Base-by-base conservation (phyloP, 495 filamentous ascomycete species). In the Astrocystis sublimbata region DNA sequence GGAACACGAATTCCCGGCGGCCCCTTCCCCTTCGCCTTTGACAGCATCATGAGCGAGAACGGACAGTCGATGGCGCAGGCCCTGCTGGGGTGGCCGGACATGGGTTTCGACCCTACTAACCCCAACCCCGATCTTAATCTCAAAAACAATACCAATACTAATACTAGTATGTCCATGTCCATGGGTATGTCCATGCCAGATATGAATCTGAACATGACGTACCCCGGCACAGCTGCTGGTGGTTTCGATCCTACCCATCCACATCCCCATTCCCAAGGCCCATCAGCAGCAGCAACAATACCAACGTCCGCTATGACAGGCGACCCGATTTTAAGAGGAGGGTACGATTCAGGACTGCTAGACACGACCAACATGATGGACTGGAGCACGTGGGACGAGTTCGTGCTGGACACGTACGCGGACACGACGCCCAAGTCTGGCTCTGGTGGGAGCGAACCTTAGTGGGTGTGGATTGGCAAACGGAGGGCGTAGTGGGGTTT, bases 311-410 rank as follows among this genome's bases (percentile, higher is more conserved):
- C 15, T 1, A 17, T 38, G 19, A 12, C 43, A 7, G 31, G 23
- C 28, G 8, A n/a, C n/a, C n/a, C 41, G 17, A 41, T 15, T 23
- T 9, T 31, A 10, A 31, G 42, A 33, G 24, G 35, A 1, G 40
- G 24, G 21, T n/a, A 38, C 6, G 41, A 58, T n/a, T 28, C 40
- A 7, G 30, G n/a, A 4, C 26, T 46, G 5, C 40, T 35, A 2
- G 33, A 58, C 7, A 55, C 54, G 26, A 30, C 45, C 23, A n/a
- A n/a, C n/a, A 58, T 43, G 65, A 69, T 61, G 65, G 65, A 73
- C 40, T 70, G 68, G 73, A 65, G 65, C 19, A 65, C 65, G 4
- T 75, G 73, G 73, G 66, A 75, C 24, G 73, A 75, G 23, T 75
- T 75, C 42, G 64, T 75, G 23, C 46, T 36, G 21, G 73, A 75